These are phyloP conservation scores for Solanum aculeatissimum DNA, from an alignment of 305 asterid genomes.

Conservation along the genomic window DNA sequence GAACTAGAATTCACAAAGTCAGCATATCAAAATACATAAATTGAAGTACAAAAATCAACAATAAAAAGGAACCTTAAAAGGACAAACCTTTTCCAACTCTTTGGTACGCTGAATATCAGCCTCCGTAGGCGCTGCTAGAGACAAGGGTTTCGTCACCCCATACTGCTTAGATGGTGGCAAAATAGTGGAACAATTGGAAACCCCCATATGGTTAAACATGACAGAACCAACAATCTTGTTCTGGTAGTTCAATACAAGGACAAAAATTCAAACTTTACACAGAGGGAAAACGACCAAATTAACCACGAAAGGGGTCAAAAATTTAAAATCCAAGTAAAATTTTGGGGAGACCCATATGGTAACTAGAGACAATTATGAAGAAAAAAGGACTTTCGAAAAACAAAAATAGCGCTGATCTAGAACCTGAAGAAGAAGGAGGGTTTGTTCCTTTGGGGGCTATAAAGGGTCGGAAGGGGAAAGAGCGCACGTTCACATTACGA, in stretches of 20 bases:
- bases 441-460: not conserved
- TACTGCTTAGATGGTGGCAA: conserved; percentile 42
- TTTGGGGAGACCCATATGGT: not conserved
- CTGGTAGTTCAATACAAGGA: not conserved
- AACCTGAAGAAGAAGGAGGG: not conserved
- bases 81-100: conserved; percentile 70
- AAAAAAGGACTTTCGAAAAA: not conserved
- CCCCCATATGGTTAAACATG: not conserved
- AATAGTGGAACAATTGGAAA: conserved; percentile 18
- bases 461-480: not conserved
- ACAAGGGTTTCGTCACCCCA: conserved; percentile 73
- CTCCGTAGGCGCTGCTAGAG: conserved; percentile 63
- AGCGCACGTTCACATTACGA: not conserved
- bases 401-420: not conserved
- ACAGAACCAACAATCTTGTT: not conserved
- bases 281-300: not conserved
- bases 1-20: conserved; percentile 29
- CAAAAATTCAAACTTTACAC: not conserved
- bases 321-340: not conserved
- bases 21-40: not conserved
- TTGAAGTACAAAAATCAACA: not conserved
- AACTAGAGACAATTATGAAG: not conserved
- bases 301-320: not conserved
- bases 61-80: not conserved
- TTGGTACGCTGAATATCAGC: conserved; percentile 47